Percentiles rank a stretch among this genome's conserved stretches.
Conservation (phyloP, 2,329 filamentous ascomycete species). For the Colletotrichum tanaceti region DNA sequence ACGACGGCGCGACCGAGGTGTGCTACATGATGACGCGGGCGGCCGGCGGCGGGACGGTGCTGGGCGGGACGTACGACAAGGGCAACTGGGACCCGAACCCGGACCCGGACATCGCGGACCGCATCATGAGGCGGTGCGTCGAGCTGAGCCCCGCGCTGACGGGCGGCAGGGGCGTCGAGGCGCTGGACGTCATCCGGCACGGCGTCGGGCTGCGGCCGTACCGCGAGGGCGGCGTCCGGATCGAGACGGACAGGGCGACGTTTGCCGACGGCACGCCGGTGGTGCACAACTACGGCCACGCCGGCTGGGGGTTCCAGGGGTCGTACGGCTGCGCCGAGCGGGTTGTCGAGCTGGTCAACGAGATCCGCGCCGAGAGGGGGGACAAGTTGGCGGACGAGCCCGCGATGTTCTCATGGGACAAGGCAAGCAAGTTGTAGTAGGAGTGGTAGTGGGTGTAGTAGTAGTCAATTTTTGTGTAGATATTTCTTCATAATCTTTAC, state of each 20-base stretch:
- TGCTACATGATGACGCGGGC: slow-evolving; percentile 87
- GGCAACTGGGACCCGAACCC: slow-evolving; percentile 82
- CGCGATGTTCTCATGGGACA: slow-evolving; percentile 47
- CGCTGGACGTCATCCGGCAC: slow-evolving; percentile 80
- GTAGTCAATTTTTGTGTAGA: not conserved
- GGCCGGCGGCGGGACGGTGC: slow-evolving; percentile 80
- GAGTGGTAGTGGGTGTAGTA: too few species aligned
- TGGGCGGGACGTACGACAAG: slow-evolving; percentile 87
- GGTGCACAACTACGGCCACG: slow-evolving; percentile 86
- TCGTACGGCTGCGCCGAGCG: slow-evolving; percentile 77
- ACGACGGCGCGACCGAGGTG: slow-evolving; percentile 78
- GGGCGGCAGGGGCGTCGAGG: slow-evolving; percentile 75
- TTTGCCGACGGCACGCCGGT: slow-evolving; percentile 68
- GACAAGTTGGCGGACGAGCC: slow-evolving; percentile 46
- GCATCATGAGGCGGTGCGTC: slow-evolving; percentile 86
- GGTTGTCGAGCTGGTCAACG: slow-evolving; percentile 74
- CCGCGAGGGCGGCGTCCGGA: slow-evolving; percentile 76
- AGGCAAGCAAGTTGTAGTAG: slow-evolving; percentile 25
- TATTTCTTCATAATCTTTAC: not conserved
- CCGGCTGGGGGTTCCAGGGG: slow-evolving; percentile 79
- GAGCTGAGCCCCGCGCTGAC: slow-evolving; percentile 73
- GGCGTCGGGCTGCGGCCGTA: slow-evolving; percentile 84
- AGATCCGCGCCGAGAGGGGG: slow-evolving; percentile 58
- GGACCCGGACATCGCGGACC: slow-evolving; percentile 80
- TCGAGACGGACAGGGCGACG: slow-evolving; percentile 76